Evolutionary conservation across 768 basidiomycete genomes (phyloP).

Genomic region (Lanmaoa pseudosensibilis): DNA sequence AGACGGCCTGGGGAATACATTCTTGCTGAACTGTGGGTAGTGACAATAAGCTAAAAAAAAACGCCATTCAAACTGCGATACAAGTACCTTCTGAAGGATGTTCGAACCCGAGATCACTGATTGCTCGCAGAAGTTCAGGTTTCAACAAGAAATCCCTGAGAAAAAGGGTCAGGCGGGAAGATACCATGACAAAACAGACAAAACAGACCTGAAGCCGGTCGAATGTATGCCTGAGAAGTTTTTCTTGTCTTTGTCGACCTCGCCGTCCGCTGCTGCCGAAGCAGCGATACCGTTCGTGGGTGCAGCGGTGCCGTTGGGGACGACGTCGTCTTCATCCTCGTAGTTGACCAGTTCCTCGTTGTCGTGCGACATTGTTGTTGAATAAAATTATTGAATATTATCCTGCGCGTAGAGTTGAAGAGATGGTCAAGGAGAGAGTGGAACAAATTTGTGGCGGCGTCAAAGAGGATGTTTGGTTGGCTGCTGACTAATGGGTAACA

Average conservation of each 20-base stretch:
- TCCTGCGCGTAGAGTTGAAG: constrained; percentile 25
- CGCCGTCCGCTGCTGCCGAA: constrained; percentile 46
- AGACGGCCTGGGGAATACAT: constrained; percentile 98
- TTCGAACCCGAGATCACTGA: constrained; percentile 99
- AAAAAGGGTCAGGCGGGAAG: constrained; percentile 9
- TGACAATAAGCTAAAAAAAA: not conserved
- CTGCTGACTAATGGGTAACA: constrained; percentile 28
- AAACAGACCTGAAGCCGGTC: constrained; percentile 91
- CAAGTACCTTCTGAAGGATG: constrained; percentile 94
- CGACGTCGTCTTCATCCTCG: constrained; percentile 85
- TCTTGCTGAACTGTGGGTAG: constrained; percentile 87
- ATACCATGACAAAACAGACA: constrained; percentile 4
- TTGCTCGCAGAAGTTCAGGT: constrained; percentile 94
- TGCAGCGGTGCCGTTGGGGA: constrained; percentile 55
- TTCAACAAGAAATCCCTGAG: constrained; percentile 94
- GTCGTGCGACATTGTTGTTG: constrained; percentile 69
- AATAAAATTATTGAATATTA: constrained; percentile 27
- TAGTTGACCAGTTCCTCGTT: constrained; percentile 94
- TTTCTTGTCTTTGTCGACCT: constrained; percentile 84
- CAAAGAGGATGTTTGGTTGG: constrained; percentile 4
- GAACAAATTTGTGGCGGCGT: constrained; percentile 27
- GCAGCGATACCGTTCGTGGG: constrained; percentile 50
- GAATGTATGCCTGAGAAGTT: constrained; percentile 99
- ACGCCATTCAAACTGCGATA: not conserved
- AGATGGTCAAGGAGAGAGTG: constrained; percentile 20